Base-by-base conservation (phyloP, 1,139 yeast species). In the Cylindricascospora bacillispora region DNA sequence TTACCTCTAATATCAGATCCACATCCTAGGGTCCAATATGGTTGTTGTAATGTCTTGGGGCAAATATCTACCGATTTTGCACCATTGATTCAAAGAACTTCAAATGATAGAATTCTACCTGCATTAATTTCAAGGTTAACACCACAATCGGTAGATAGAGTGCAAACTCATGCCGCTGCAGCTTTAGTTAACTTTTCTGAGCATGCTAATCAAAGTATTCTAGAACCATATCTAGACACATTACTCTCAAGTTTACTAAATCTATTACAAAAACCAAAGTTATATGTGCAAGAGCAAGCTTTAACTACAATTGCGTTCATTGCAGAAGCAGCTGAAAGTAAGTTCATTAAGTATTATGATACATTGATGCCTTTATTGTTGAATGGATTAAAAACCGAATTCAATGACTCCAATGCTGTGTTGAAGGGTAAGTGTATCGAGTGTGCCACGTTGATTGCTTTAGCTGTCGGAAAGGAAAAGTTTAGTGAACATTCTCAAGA, bases 51-150 rank as follows among this genome's bases (percentile, higher is more conserved):
- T 53, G 94, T 95, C 0, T 63, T 89, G 41, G 98, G 98, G 29
- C 98, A 89, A 62, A 81, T 92, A 61, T 82, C 94, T n/a, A 89
- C 98, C 0, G 98, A 89, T 59, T 86, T 89, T 59, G 89, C 95
- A 4, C 93, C 82, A 44, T 65, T 70, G 14, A 79, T 89, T 39
- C 97, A 89, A 61, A 67, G 77, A 48, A 73, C 81, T 30, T 69
- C 85, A 16, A 93, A 89, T 39, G 70, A 69, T 42, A 65, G 79
- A 41, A 76, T 89, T 25, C 63, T 92, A 32, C 97, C 97, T 7
- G 92, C 93, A 4, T 67, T 89, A 41, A 81, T 86, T 34, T 76
- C 93, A 3, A 83, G 72, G 63, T 66, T 86, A 36, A 75, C 79
- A 3, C 63, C 61, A 39, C 65, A 65, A 35, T 71, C 81, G 14